A percentile compares a stretch with the other conserved stretches of the same genome.
These are phyloP conservation scores for Setaria viridis DNA, from an alignment of 202 grass and related monocot genomes.

Conservation along the genomic window DNA sequence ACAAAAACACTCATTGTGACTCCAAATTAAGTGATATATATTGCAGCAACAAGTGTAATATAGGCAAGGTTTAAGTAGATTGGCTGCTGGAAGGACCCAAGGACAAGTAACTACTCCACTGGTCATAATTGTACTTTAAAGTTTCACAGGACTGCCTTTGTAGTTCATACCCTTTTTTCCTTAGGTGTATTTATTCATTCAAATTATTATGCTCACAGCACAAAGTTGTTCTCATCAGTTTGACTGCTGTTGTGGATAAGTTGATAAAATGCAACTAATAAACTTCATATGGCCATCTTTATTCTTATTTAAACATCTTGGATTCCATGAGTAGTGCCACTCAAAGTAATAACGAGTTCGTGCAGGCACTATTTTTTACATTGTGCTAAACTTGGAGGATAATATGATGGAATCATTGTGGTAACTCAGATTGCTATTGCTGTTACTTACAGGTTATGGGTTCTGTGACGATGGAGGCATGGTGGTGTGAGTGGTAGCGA, in stretches of 20 bases:
- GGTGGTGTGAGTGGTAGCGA: conserved; percentile 71
- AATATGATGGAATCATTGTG: conserved; percentile 8
- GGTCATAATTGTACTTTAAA: background rate
- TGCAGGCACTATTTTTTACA: background rate
- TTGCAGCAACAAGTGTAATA: conserved; percentile 1
- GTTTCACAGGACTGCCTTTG: background rate
- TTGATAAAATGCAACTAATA: background rate
- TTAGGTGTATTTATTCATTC: background rate
- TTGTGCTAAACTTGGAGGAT: background rate
- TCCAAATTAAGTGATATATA: background rate
- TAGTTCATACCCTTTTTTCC: background rate
- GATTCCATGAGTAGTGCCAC: conserved; percentile 1
- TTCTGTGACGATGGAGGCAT: conserved; percentile 73
- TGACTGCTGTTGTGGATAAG: background rate
- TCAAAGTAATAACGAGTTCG: background rate
- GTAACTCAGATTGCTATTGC: background rate
- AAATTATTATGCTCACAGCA: background rate
- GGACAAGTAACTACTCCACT: background rate
- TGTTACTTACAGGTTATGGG: conserved; percentile 77
- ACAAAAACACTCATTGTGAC: background rate
- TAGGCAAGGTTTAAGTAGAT: background rate
- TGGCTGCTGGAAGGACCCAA: background rate
- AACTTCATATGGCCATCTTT: conserved; percentile 22
- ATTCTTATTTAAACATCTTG: conserved; percentile 27
- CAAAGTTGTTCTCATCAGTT: conserved; percentile 3